Evolutionary conservation across 768 basidiomycete species (phyloP), one percentile per base, ranked within the genome.

Genomic region (Trametes elegans): DNA sequence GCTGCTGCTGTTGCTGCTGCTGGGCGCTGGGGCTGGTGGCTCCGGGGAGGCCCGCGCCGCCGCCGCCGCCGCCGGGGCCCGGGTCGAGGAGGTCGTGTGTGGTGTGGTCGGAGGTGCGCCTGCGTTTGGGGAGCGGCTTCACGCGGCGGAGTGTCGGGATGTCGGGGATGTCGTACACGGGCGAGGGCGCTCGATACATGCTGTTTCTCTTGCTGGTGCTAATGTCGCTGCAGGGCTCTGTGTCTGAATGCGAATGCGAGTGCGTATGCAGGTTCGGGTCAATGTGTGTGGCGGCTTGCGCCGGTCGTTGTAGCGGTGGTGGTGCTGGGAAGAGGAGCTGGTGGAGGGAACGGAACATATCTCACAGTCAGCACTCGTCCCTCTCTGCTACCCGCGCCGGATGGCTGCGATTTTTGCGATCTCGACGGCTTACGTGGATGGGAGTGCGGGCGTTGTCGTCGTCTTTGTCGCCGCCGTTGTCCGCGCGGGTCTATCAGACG

Each of bases 81-180:
- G 47, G 16, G 40, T 24, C 40, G 40, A 32, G 39, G 49, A 14
- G 49, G 42, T 63, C 61, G 36, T 44, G 48, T 13, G 53, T 45
- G 27, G 62, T 24, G 11, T 62, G 34, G 26, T 68, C 72, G 39
- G 76, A 74, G 23, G 80, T 84, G 57, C 85, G 81, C 58, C 84
- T 78, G 61, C 89, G 81, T 73, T 89, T 90, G 24, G 90, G 88
- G 36, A 90, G 77, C 35, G 90, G 89, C 67, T 89, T 90, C 64
- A 90, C 79, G 59, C 83, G 76, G 61, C 88, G 78, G 48, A 83
- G 39, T 34, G 79, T 69, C 38, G 81, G 80, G 66, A 84, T 80
- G 64, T 86, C 84, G 60, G 84, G 79, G 53, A 77, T 73, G 71
- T 87, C 85, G 73, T 85, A 84, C 60, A 81, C 73, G 48, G 84